Percentiles rank a stretch among this genome's conserved stretches.
Evolutionary conservation across 805 yeast genomes (phyloP).

Genomic region (Kuraishia piskuri): DNA sequence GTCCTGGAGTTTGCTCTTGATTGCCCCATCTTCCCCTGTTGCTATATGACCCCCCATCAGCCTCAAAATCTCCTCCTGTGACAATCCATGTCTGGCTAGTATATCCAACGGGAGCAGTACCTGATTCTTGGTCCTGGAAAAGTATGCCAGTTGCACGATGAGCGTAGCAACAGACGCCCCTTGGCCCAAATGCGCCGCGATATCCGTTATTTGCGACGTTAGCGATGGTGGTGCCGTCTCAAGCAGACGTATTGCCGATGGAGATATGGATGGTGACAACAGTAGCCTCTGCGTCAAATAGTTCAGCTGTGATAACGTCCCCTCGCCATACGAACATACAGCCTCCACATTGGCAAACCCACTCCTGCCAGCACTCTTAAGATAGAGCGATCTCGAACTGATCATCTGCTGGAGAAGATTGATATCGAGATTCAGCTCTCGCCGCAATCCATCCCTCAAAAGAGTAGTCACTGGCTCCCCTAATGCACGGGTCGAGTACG

Average conservation of each 20-base stretch:
- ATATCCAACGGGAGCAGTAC: slow-evolving; percentile 57
- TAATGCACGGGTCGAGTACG: slow-evolving; percentile 25
- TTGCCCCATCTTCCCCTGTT: slow-evolving; percentile 16
- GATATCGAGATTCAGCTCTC: slow-evolving; percentile 42
- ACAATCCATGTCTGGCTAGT: slow-evolving; percentile 41
- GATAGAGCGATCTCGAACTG: slow-evolving; percentile 46
- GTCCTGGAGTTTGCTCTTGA: slow-evolving; percentile 36
- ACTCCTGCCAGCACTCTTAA: slow-evolving; percentile 36
- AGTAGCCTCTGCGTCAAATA: slow-evolving; percentile 55
- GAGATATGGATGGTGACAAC: slow-evolving; percentile 49
- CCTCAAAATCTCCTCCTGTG: slow-evolving; percentile 58
- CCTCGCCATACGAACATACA: slow-evolving; percentile 74
- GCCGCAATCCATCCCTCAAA: slow-evolving; percentile 40
- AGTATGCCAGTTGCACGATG: slow-evolving; percentile 51
- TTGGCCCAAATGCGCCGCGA: slow-evolving; percentile 77
- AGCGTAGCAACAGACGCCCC: slow-evolving; percentile 63
- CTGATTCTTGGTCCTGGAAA: slow-evolving; percentile 39
- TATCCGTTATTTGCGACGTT: slow-evolving; percentile 36
- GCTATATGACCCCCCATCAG: slow-evolving; percentile 32
- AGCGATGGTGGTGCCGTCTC: slow-evolving; percentile 26
- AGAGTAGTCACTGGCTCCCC: slow-evolving; percentile 63
- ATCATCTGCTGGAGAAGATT: slow-evolving; percentile 51
- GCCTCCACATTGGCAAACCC: slow-evolving; percentile 35
- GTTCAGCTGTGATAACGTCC: slow-evolving; percentile 64
- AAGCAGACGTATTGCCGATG: slow-evolving; percentile 36